Percentiles rank a stretch among this genome's conserved stretches.
These are phyloP conservation scores for Adansonia rubrostipa DNA, from an alignment of 441 rosid species.

Conservation along the genomic window DNA sequence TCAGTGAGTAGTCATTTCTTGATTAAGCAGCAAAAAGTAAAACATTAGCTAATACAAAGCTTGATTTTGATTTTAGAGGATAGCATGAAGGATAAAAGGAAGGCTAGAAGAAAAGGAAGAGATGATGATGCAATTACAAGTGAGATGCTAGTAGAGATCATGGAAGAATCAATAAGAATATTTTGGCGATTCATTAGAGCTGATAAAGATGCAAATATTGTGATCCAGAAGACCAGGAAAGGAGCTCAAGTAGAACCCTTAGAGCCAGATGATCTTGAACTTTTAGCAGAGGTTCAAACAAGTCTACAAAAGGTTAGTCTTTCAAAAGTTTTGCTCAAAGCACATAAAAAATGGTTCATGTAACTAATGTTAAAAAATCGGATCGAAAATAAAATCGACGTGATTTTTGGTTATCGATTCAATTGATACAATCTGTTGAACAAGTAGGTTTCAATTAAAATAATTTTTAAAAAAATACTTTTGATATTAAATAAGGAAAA, in stretches of 20 bases:
- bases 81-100: slow-evolving; percentile 52
- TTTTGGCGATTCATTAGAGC: slow-evolving; percentile 83
- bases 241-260: slow-evolving; percentile 63
- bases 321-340: neutral
- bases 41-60: slow-evolving; percentile 20
- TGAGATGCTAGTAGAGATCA: slow-evolving; percentile 66
- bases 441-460: too few species aligned
- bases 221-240: slow-evolving; percentile 45
- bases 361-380: too few species aligned
- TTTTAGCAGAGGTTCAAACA: slow-evolving; percentile 53
- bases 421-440: too few species aligned
- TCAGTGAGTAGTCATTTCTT: slow-evolving; percentile 19
- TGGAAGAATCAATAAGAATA: slow-evolving; percentile 86
- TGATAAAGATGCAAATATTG: slow-evolving; percentile 58
- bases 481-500: too few species aligned
- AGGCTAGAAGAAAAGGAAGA: slow-evolving; percentile 45
- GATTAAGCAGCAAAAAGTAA: slow-evolving; percentile 21
- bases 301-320: slow-evolving; percentile 59
- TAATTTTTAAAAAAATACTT: too few species aligned
- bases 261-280: slow-evolving; percentile 52
- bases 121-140: slow-evolving; percentile 56
- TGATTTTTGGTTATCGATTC: too few species aligned
- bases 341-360: too few species aligned
- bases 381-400: too few species aligned
- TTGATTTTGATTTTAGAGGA: slow-evolving; percentile 49